phyloP scores from a whole-genome alignment of 2,329 filamentous ascomycete species.

The Cadophora gregata region DNA sequence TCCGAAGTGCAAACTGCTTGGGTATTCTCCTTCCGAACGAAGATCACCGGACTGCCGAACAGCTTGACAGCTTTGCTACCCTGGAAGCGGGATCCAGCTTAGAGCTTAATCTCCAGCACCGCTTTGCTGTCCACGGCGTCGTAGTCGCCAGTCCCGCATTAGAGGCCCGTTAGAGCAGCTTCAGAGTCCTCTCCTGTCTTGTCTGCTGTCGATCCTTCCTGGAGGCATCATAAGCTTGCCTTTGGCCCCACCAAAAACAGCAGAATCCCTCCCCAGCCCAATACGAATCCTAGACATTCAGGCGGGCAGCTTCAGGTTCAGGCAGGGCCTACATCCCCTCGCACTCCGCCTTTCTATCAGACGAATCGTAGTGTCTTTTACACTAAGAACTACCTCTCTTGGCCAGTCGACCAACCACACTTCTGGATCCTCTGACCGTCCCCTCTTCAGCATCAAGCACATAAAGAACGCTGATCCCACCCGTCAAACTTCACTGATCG shows the following conservation, averaged over 20 bases:
- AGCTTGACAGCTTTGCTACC: conserved; percentile 35
- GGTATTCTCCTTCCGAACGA: conserved; percentile 3
- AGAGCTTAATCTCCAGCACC: conserved; percentile 39
- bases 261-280: conserved; percentile 16
- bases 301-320: conserved; percentile 20
- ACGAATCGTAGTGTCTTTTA: conserved; percentile 24
- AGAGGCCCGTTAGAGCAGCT: conserved; percentile 25
- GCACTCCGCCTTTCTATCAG: conserved; percentile 31
- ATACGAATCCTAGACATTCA: conserved; percentile 26
- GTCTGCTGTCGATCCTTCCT: conserved; percentile 37
- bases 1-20: neutral
- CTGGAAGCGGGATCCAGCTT: conserved; percentile 34
- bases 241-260: conserved; percentile 26
- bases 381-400: conserved; percentile 22
- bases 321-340: conserved; percentile 20
- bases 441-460: conserved; percentile 36
- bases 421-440: conserved; percentile 29
- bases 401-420: conserved; percentile 35
- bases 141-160: conserved; percentile 11
- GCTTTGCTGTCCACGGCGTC: conserved; percentile 8
- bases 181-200: conserved; percentile 20
- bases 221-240: conserved; percentile 31
- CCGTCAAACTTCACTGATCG: conserved; percentile 36
- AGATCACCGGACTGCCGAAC: conserved; percentile 36
- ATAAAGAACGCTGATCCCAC: conserved; percentile 46